Percentiles rank a stretch among this genome's conserved stretches.
Evolutionary conservation across 2,329 filamentous ascomycete species (phyloP).

Genomic region (Ophiostoma angusticollis): DNA sequence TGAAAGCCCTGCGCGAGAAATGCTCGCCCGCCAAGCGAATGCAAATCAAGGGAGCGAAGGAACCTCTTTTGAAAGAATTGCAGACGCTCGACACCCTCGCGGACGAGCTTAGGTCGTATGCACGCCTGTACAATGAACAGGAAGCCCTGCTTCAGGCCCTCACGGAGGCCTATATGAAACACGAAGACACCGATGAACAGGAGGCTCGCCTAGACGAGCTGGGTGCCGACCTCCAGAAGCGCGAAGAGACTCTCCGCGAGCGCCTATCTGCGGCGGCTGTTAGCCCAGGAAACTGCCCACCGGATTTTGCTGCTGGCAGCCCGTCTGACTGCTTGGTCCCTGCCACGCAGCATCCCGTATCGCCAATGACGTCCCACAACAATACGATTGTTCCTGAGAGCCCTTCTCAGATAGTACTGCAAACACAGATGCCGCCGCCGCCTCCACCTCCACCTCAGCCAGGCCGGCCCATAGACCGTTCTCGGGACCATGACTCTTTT

Average conservation of each 20-base stretch:
- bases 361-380: conserved; percentile 22
- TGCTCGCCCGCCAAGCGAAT: conserved; percentile 32
- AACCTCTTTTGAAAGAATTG: conserved; percentile 33
- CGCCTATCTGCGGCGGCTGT: conserved; percentile 33
- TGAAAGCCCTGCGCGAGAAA: conserved; percentile 32
- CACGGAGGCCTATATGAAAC: conserved; percentile 36
- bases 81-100: conserved; percentile 29
- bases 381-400: conserved; percentile 20
- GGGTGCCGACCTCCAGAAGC: conserved; percentile 29
- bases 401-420: conserved; percentile 36
- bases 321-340: conserved; percentile 26
- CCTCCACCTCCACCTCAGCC: not conserved
- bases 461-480: not conserved
- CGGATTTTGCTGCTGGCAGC: conserved; percentile 15
- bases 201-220: conserved; percentile 37
- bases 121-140: conserved; percentile 28
- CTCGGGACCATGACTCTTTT: not conserved
- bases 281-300: conserved; percentile 15
- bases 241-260: conserved; percentile 29
- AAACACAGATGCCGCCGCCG: conserved; percentile 30
- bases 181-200: conserved; percentile 38
- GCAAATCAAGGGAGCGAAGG: conserved; percentile 37
- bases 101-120: conserved; percentile 29
- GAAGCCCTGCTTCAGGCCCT: conserved; percentile 35
- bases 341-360: conserved; percentile 29